Evolutionary conservation across 352 stramenopile genomes (phyloP), one percentile per base, ranked within the genome.

Genomic region (Phytophthora pinifolia): DNA sequence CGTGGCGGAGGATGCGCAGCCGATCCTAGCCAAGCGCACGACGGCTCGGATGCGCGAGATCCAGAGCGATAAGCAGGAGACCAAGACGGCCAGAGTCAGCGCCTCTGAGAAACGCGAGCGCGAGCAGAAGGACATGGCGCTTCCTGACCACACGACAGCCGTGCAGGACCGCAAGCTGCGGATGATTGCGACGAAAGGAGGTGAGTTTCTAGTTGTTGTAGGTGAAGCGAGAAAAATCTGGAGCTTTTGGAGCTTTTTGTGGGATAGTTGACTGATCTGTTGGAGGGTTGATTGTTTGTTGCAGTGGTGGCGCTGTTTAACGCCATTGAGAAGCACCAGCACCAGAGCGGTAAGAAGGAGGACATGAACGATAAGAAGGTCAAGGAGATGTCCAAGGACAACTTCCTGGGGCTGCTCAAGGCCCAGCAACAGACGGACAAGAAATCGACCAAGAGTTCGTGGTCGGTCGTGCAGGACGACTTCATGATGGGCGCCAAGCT

Each of bases 401-500:
- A 81, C 43, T 94, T 94, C 53, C 25, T 94, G 34, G 79, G 79
- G 7, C 56, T 94, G 50, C 68, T 94, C 27, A 92, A 94, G 69
- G 68, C 74, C 10, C 63, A 76, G 18, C 56, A 79, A 31, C 80
- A 83, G 47, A 51, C 70, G n/a, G 35, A 55, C 22, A 51, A 31
- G n/a, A 41, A 50, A 20, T 27, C 54, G 5, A 38, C 66, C 47
- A 89, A 88, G 70, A 86, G 67, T 48, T 74, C 74, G 41, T 92
- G 83, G 83, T 86, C 80, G 6, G 78, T 93, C n/a, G 73, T 93
- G 17, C 79, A 91, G 59, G 83, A 93, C 57, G 78, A 91, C 50
- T 93, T 84, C 51, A 90, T 93, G 79, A 93, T 93, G 83, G 77
- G 67, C 41, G 83, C 83, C 27, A 93, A 93, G 68, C 67, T 91